Conservation (phyloP, 1,139 yeast genomes). For the Meyerozyma carpophila region DNA sequence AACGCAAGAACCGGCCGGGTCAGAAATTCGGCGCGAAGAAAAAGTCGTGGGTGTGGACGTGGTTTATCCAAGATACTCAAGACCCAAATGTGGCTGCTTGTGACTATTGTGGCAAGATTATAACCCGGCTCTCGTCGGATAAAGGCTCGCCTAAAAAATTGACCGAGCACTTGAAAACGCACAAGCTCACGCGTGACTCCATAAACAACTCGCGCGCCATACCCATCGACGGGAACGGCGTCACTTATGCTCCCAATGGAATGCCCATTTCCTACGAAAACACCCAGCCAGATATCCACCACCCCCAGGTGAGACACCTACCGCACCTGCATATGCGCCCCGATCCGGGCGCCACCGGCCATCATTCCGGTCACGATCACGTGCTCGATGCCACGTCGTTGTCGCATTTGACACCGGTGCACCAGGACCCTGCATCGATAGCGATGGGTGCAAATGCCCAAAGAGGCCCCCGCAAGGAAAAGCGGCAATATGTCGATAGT, state of each 20-base stretch:
- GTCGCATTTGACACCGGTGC: background rate
- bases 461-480: background rate
- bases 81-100: constrained; percentile 51
- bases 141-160: constrained; percentile 58
- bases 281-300: constrained; percentile 4
- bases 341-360: background rate
- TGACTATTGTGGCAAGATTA: constrained; percentile 47
- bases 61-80: constrained; percentile 48
- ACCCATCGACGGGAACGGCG: constrained; percentile 37
- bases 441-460: background rate
- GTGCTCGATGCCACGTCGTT: background rate
- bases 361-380: background rate
- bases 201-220: constrained; percentile 30
- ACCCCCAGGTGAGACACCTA: constrained; percentile 1
- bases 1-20: constrained; percentile 36
- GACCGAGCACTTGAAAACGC: constrained; percentile 53
- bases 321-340: background rate
- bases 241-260: constrained; percentile 26
- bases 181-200: constrained; percentile 38
- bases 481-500: background rate
- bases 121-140: constrained; percentile 45
- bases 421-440: background rate
- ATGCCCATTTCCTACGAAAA: constrained; percentile 16
- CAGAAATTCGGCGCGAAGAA: constrained; percentile 55
- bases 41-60: constrained; percentile 59